phyloP scores from a whole-genome alignment of 495 filamentous ascomycete species.

The Trichoderma reesei region DNA sequence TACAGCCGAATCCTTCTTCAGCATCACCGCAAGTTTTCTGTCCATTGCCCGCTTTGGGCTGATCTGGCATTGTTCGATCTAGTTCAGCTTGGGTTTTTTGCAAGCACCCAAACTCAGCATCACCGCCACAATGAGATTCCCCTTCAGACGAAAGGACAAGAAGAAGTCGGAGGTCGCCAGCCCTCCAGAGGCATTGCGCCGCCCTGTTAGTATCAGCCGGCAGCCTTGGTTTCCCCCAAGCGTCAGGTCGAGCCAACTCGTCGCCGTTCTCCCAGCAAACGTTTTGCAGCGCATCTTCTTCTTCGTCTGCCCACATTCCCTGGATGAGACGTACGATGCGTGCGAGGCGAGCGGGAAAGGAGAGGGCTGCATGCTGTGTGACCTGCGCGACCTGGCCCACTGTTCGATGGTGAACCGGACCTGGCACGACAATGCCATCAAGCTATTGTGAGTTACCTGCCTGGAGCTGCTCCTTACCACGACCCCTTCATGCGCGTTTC shows the following conservation, averaged over 20 bases:
- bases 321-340: constrained; percentile 65
- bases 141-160: constrained; percentile 12
- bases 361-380: constrained; percentile 91
- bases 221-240: neutral
- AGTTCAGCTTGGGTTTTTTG: neutral
- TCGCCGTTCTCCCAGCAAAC: constrained; percentile 44
- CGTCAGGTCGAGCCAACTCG: constrained; percentile 18
- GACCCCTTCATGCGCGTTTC: neutral
- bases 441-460: constrained; percentile 48
- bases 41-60: neutral
- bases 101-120: neutral
- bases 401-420: constrained; percentile 61
- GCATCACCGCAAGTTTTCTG: no score
- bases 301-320: constrained; percentile 73
- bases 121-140: constrained; percentile 4
- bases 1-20: neutral
- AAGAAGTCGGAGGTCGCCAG: constrained; percentile 4
- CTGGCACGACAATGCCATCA: constrained; percentile 52
- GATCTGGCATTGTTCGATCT: neutral
- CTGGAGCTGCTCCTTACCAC: neutral
- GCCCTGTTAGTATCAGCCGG: neutral
- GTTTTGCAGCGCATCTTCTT: constrained; percentile 67
- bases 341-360: constrained; percentile 75
- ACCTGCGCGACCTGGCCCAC: constrained; percentile 80
- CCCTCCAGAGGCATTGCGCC: neutral